Evolutionary conservation across 1,284 basidiomycete genomes (phyloP).

Genomic region (Athelia sp.): DNA sequence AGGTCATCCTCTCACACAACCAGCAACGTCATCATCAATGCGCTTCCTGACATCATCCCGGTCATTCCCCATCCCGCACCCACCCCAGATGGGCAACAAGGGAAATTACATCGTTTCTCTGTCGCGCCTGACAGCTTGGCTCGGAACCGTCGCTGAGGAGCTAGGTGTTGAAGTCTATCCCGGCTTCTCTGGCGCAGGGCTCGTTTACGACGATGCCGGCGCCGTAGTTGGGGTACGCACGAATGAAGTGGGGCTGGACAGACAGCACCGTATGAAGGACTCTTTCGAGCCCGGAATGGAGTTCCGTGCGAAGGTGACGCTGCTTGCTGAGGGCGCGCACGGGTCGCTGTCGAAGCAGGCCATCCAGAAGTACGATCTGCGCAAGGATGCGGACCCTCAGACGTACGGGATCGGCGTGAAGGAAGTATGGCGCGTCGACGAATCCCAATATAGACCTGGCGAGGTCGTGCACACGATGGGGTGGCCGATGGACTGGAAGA

Average conservation of each 20-base stretch:
- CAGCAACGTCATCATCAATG: slow-evolving; percentile 82
- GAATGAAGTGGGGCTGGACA: slow-evolving; percentile 93
- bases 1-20: slow-evolving; percentile 71
- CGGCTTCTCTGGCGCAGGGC: slow-evolving; percentile 87
- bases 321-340: slow-evolving; percentile 96
- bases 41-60: slow-evolving; percentile 74
- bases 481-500: slow-evolving; percentile 83
- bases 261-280: slow-evolving; percentile 75
- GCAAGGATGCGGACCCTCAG: slow-evolving; percentile 80
- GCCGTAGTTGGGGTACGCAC: slow-evolving; percentile 83
- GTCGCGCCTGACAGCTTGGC: slow-evolving; percentile 87
- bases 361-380: slow-evolving; percentile 75
- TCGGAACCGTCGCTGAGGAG: slow-evolving; percentile 85
- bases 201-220: slow-evolving; percentile 72
- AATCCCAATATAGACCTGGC: slow-evolving; percentile 75
- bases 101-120: slow-evolving; percentile 95
- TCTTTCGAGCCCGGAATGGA: slow-evolving; percentile 97
- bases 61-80: slow-evolving; percentile 88
- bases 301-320: slow-evolving; percentile 89
- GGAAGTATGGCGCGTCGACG: slow-evolving; percentile 93
- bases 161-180: slow-evolving; percentile 96
- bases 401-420: slow-evolving; percentile 97
- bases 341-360: slow-evolving; percentile 86
- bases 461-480: slow-evolving; percentile 92
- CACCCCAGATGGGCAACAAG: slow-evolving; percentile 95